Percentiles rank a stretch among this genome's conserved stretches.
phyloP scores from a whole-genome alignment of 257 asterid species.

The Nicotiana undulata region DNA sequence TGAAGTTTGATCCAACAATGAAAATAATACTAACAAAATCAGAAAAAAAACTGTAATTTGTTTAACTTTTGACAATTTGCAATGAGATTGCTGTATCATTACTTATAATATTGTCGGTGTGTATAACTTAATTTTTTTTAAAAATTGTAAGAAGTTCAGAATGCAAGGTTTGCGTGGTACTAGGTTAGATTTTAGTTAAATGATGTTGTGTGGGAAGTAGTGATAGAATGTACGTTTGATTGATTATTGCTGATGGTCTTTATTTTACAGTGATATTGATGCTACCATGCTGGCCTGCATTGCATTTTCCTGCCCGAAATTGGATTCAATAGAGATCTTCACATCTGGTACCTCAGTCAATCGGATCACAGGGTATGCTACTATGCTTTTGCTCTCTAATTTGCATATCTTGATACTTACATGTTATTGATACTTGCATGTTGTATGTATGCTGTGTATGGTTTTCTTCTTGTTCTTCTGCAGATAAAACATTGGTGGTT shows the following conservation, averaged over 20 bases:
- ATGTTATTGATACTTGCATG: neutral
- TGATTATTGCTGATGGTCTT: neutral
- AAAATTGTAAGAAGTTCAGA: neutral
- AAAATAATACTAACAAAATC: too few relatives aligned
- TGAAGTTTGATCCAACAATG: neutral
- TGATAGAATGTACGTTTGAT: neutral
- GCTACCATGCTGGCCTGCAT: slow-evolving; percentile 86
- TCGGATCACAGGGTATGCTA: slow-evolving; percentile 77
- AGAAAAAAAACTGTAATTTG: neutral
- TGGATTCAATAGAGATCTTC: slow-evolving; percentile 71
- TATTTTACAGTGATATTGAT: slow-evolving; percentile 74
- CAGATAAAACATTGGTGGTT: neutral
- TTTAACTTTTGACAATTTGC: neutral
- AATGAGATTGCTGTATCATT: neutral
- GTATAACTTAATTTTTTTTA: neutral
- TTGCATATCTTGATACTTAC: neutral
- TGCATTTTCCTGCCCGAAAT: slow-evolving; percentile 86
- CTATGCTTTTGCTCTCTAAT: slow-evolving; percentile 16
- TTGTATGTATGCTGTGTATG: neutral
- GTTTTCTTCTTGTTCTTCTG: neutral
- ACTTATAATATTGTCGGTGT: neutral
- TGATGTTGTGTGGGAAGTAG: neutral
- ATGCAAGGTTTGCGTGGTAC: neutral
- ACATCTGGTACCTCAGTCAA: slow-evolving; percentile 51
- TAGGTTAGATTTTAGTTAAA: neutral